phyloP scores from a whole-genome alignment of 805 yeast species.

The Jamesozyma lodderae region DNA sequence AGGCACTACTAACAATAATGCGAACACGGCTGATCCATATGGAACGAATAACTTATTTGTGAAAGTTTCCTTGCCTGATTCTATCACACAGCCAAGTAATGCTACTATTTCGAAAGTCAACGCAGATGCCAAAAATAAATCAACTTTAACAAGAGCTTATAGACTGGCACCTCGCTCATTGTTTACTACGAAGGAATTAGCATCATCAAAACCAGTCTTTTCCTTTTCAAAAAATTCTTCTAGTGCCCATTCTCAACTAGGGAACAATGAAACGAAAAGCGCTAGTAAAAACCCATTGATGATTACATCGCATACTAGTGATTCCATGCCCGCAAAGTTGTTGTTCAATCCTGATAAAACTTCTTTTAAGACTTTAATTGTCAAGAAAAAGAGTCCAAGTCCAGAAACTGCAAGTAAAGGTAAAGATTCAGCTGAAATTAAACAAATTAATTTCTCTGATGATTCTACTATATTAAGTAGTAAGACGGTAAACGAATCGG shows the following conservation, averaged over 20 bases:
- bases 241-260: too few relatives aligned
- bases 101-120: conserved; percentile 41
- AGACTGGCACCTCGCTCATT: conserved; percentile 57
- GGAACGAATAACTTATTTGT: conserved; percentile 1
- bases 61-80: conserved; percentile 8
- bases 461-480: too few relatives aligned
- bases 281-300: too few relatives aligned
- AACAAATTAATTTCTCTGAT: not conserved
- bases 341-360: conserved; percentile 24
- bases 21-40: not conserved
- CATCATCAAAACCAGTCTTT: too few relatives aligned
- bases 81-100: conserved; percentile 34
- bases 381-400: conserved; percentile 12
- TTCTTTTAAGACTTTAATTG: conserved; percentile 24
- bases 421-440: not conserved
- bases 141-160: conserved; percentile 49
- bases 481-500: too few relatives aligned
- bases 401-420: not conserved
- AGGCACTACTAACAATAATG: not conserved
- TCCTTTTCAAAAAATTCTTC: too few relatives aligned
- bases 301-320: too few relatives aligned
- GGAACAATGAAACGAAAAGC: too few relatives aligned
- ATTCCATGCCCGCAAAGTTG: conserved; percentile 15
- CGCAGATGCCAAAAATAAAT: conserved; percentile 43
- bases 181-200: conserved; percentile 26